Evolutionary conservation across 495 filamentous ascomycete genomes (phyloP).

Genomic region (Neurospora sp.): DNA sequence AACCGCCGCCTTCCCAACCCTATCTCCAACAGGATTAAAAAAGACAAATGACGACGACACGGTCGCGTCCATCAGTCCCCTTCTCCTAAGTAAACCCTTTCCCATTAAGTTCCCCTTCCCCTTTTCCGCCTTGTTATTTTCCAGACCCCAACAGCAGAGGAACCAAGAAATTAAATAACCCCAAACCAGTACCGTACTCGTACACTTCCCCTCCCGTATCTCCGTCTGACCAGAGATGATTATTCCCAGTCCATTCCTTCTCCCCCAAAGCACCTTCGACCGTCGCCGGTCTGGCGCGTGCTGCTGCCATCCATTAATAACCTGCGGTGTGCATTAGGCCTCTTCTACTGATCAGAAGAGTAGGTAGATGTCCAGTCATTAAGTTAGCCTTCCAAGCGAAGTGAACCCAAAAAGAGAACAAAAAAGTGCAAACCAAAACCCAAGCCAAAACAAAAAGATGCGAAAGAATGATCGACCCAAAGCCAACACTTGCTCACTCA

Average conservation of each 20-base stretch:
- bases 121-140: neutral
- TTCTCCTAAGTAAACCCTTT: neutral
- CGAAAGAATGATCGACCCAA: conserved; percentile 8
- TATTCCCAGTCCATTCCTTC: neutral
- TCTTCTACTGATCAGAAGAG: neutral
- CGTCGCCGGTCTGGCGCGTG: neutral
- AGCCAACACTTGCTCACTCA: neutral
- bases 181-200: neutral
- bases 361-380: conserved; percentile 4
- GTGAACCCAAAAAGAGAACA: neutral
- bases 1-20: neutral
- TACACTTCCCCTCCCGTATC: neutral
- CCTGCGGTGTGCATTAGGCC: neutral
- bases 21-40: neutral
- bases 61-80: neutral
- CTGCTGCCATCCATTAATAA: neutral
- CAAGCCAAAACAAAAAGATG: neutral
- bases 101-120: neutral
- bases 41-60: neutral
- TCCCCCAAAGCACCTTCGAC: neutral
- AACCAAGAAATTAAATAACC: neutral
- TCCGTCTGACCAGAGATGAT: neutral
- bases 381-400: conserved; percentile 8
- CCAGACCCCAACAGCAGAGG: neutral
- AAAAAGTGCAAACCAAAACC: neutral